Base-by-base conservation (phyloP, 2,329 filamentous ascomycete genomes). In the Fusarium pseudoanthophilum region DNA sequence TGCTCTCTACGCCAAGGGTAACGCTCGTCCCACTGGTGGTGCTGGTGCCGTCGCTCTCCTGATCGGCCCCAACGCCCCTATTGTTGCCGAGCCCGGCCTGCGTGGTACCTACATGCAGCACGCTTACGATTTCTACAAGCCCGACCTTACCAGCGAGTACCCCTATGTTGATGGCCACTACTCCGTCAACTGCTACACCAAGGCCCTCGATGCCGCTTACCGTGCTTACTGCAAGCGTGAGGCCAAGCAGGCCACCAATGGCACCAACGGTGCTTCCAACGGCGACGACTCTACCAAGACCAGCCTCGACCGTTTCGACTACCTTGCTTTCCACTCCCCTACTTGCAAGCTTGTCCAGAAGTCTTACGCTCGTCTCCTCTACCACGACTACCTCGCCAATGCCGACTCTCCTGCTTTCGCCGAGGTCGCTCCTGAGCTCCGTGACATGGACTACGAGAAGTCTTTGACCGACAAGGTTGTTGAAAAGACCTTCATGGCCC, bases 101-200 rank as follows among this genome's bases (percentile, higher is more conserved):
- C 91, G 93, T 79, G 93, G 92, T 80, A 91, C 87, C 78, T 94
- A 93, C 87, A 92, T 95, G 91, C 88, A 91, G 83, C 93, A 95
- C 85, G 92, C 91, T 78, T 96, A 95, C 84, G 93, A 95, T 83
- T 95, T 95, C 83, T 95, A 94, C 90, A 95, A 95, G 91, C 93
- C 93, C 79, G 93, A 95, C 83, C 87, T 95, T 75, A 93, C 93
- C 79, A 94, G 92, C 88, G 93, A 95, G 85, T 95, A 95, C 85
- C 93, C 93, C 73, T 91, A 93, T 80, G 93, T 95, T 66, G 93
- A 95, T 78, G 93, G 93, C 69, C 93, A 95, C 83, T 95, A 91
- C 88, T 95, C 93, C 55, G 83, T 95, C 82, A 92, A 86, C 83
- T 95, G 93, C 88, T 95, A 95, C 85, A 93, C 88, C 73, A 89